Evolutionary conservation across 257 asterid genomes (phyloP).

Genomic region (Nicotiana noctiflora): DNA sequence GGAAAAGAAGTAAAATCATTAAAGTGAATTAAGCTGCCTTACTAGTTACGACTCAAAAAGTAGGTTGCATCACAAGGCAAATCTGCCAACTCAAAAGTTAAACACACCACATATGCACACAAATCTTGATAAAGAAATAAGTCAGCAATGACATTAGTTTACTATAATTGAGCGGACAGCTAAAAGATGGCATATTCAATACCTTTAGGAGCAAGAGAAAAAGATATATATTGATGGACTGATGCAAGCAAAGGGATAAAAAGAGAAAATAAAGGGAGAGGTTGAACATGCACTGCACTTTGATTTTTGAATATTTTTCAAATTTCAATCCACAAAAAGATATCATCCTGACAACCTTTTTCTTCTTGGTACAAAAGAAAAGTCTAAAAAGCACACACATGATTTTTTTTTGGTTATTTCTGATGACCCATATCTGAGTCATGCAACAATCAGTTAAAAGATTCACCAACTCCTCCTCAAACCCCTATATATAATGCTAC

Average conservation of each 20-base stretch:
- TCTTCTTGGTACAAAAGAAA: not conserved
- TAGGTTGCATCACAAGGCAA: not conserved
- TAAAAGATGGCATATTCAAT: not conserved
- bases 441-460: constrained; percentile 7
- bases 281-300: not conserved
- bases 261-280: not conserved
- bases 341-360: not conserved
- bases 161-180: not conserved
- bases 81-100: not conserved
- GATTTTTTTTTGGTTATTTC: not conserved
- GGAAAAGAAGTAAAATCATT: not conserved
- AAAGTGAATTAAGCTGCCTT: not conserved
- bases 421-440: constrained; percentile 4
- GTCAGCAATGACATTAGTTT: not conserved
- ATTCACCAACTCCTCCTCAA: not conserved
- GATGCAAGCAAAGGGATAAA: not conserved
- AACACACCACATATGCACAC: not conserved
- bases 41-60: not conserved
- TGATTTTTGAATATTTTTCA: not conserved
- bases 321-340: no score
- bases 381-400: not conserved
- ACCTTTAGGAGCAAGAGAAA: not conserved
- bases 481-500: not conserved
- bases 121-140: not conserved
- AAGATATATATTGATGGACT: not conserved